Evolutionary conservation across 495 filamentous ascomycete genomes (phyloP), one percentile per base, ranked within the genome.

Genomic region (Penicillium goetzii): DNA sequence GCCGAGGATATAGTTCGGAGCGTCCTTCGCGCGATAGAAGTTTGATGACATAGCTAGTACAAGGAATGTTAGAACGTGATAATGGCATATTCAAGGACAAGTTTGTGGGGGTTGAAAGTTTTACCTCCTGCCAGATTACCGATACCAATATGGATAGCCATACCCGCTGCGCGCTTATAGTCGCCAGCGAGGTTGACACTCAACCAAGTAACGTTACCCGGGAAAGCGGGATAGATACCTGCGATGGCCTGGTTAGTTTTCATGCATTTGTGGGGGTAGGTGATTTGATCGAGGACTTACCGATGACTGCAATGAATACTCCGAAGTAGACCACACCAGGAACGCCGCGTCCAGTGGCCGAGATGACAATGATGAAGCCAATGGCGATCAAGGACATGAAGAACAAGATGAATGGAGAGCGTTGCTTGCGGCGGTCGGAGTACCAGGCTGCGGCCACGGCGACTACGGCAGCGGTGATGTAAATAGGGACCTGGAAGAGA

Each of bases 81-180:
- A 52, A 32, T 0, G 17, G n/a, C n/a, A n/a, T n/a, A n/a, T n/a
- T 25, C 1, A 62, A 56, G 7, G 3, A 25, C 34, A 26, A 47
- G 38, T n/a, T 26, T 14, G 19, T 21, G 9, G 11, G 19, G 7
- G 2, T 15, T 28, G 7, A n/a, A 11, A 55, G 30, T 40, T 61
- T 52, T 69, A 79, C 76, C 75, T 33, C 90, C 90, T 21, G 85
- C 88, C 4, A 93, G 74, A 61, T 91, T 92, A 0, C 91, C 91
- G 30, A 88, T 66, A 0, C 90, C 89, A 60, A 94, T 92, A 36
- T 90, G 87, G 4, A 92, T 76, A 0, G 89, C 91, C 84, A 92
- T 90, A 0, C 86, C 91, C 4, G 85, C 86, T 9, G 85, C 83
- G 1, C 90, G 80, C 72, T 93, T 93, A 50, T 89, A 88, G 59